Evolutionary conservation across 352 stramenopile genomes (phyloP).

Genomic region (Phytophthora capsici): DNA sequence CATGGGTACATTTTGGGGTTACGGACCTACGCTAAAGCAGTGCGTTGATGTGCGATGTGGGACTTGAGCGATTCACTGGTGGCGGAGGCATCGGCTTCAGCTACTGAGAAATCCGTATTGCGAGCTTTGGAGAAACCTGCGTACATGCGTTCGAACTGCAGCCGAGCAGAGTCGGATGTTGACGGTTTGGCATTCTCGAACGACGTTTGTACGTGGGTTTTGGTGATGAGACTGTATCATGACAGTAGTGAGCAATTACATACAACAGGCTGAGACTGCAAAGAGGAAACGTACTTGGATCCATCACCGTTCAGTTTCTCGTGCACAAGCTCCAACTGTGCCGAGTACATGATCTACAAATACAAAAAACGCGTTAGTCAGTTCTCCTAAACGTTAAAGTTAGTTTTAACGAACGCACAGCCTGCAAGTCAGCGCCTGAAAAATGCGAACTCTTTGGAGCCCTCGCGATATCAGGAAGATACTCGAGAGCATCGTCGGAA

Average conservation of each 20-base stretch:
- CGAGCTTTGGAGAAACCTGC: slow-evolving; percentile 70
- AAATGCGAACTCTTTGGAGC: slow-evolving; percentile 84
- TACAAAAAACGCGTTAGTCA: background rate
- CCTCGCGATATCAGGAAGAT: slow-evolving; percentile 75
- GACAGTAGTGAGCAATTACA: too few species aligned
- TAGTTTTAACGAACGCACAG: slow-evolving; percentile 48
- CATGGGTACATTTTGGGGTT: slow-evolving; percentile 19
- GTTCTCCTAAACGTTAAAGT: background rate
- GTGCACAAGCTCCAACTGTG: slow-evolving; percentile 93
- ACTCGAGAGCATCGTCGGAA: slow-evolving; percentile 63
- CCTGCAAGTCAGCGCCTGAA: slow-evolving; percentile 94
- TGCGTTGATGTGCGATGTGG: slow-evolving; percentile 70
- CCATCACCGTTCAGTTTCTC: slow-evolving; percentile 74
- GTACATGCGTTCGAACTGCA: slow-evolving; percentile 78
- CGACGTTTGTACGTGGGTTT: slow-evolving; percentile 64
- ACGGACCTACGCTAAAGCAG: slow-evolving; percentile 52
- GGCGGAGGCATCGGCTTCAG: slow-evolving; percentile 52
- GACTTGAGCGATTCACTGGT: slow-evolving; percentile 59
- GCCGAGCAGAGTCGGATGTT: slow-evolving; percentile 61
- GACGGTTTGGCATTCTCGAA: slow-evolving; percentile 75
- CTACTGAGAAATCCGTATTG: slow-evolving; percentile 73
- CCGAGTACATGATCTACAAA: slow-evolving; percentile 92
- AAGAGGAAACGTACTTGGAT: slow-evolving; percentile 51
- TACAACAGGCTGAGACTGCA: background rate
- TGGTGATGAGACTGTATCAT: slow-evolving; percentile 60